Evolutionary conservation across 108 stramenopile genomes (phyloP).

Genomic region (Skeletonema costatum): DNA sequence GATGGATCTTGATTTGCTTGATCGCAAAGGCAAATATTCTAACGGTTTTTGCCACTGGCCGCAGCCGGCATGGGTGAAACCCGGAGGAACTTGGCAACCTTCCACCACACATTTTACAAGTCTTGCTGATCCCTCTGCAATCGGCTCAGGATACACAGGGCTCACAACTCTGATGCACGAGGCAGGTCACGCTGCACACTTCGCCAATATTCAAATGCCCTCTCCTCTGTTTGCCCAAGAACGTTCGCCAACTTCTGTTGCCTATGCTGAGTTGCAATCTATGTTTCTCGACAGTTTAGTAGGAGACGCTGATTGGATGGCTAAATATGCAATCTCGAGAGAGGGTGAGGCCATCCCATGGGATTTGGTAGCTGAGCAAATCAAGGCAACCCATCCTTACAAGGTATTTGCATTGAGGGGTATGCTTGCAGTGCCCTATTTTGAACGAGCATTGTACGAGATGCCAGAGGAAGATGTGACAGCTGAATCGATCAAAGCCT

Average conservation of each 20-base stretch:
- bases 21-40: slow-evolving; percentile 65
- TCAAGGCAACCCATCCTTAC: slow-evolving; percentile 70
- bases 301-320: slow-evolving; percentile 76
- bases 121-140: slow-evolving; percentile 61
- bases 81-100: slow-evolving; percentile 58
- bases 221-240: slow-evolving; percentile 75
- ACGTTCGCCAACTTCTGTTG: slow-evolving; percentile 68
- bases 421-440: slow-evolving; percentile 73
- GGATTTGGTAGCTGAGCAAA: slow-evolving; percentile 65
- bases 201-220: slow-evolving; percentile 67
- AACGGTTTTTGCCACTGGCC: slow-evolving; percentile 88
- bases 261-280: slow-evolving; percentile 71
- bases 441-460: slow-evolving; percentile 80
- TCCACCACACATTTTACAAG: slow-evolving; percentile 68
- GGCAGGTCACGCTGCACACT: slow-evolving; percentile 80
- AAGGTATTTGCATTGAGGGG: slow-evolving; percentile 58
- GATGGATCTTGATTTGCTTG: slow-evolving; percentile 72
- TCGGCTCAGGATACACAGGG: slow-evolving; percentile 64
- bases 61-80: slow-evolving; percentile 59
- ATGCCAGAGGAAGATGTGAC: slow-evolving; percentile 67
- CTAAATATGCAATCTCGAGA: slow-evolving; percentile 57
- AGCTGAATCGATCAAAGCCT: slow-evolving; percentile 49
- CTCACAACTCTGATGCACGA: slow-evolving; percentile 74
- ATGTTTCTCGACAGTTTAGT: slow-evolving; percentile 78
- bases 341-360: slow-evolving; percentile 64